These are phyloP conservation scores for Jaltomata sinuosa DNA, from an alignment of 257 asterid genomes.

Conservation along the genomic window DNA sequence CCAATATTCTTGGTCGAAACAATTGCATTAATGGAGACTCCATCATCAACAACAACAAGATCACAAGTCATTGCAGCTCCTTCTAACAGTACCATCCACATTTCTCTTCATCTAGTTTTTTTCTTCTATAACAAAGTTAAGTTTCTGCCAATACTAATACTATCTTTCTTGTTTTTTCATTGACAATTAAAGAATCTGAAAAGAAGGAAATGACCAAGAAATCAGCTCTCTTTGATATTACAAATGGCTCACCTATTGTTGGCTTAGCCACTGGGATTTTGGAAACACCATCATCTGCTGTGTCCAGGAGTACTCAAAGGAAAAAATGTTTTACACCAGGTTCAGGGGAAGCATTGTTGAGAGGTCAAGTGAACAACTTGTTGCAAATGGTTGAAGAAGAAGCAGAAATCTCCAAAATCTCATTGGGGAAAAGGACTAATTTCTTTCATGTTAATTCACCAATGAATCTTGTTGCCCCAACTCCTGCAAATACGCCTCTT, in stretches of 20 bases:
- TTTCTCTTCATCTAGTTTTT: conserved; percentile 17
- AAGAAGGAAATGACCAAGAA: conserved; percentile 18
- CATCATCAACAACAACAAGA: conserved; percentile 58
- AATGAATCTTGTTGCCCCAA: conserved; percentile 48
- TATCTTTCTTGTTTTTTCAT: not conserved
- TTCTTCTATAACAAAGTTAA: not conserved
- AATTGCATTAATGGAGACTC: conserved; percentile 54
- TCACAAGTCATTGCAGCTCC: conserved; percentile 48
- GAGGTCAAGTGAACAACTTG: conserved; percentile 84
- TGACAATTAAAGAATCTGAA: conserved; percentile 39
- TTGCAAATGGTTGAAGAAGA: conserved; percentile 90
- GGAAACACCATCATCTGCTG: conserved; percentile 57
- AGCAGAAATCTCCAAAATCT: conserved; percentile 35
- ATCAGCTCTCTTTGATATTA: conserved; percentile 64
- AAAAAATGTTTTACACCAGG: conserved; percentile 44
- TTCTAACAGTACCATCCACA: conserved; percentile 9
- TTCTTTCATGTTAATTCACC: conserved; percentile 43
- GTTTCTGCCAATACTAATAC: not conserved
- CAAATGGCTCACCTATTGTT: conserved; percentile 88
- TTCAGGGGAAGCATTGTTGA: conserved; percentile 86
- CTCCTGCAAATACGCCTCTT: conserved; percentile 88
- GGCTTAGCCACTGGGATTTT: conserved; percentile 70
- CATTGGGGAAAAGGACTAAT: conserved; percentile 24
- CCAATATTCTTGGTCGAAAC: not conserved
- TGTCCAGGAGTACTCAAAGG: conserved; percentile 46